These are phyloP conservation scores for Phytophthora sansomeana DNA, from an alignment of 352 stramenopile species.

Conservation along the genomic window DNA sequence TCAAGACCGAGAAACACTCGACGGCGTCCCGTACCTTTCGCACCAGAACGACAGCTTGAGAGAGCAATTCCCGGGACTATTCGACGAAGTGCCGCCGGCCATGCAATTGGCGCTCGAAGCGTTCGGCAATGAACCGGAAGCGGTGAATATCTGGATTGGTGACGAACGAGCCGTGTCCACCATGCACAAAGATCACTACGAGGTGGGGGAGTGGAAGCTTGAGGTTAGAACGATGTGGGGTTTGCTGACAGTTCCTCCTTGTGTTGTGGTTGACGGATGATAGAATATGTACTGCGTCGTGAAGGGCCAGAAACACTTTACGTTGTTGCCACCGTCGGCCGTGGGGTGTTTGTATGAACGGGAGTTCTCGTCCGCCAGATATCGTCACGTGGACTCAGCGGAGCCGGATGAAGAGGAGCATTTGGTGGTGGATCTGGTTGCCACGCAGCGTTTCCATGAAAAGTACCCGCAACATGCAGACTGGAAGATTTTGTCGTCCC, in stretches of 20 bases:
- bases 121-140: conserved; percentile 85
- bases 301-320: conserved; percentile 96
- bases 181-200: conserved; percentile 98
- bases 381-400: conserved; percentile 47
- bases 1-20: conserved; percentile 56
- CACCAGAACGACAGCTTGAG: conserved; percentile 88
- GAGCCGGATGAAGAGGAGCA: conserved; percentile 19
- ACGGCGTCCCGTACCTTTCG: conserved; percentile 86
- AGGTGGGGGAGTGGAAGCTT: conserved; percentile 54
- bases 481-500: conserved; percentile 59
- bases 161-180: conserved; percentile 95
- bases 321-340: conserved; percentile 89
- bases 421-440: conserved; percentile 31
- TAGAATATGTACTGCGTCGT: conserved; percentile 98
- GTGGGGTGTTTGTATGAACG: conserved; percentile 91
- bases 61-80: conserved; percentile 71
- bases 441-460: conserved; percentile 59
- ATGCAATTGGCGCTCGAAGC: conserved; percentile 65
- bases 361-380: conserved; percentile 70
- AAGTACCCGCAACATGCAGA: conserved; percentile 54
- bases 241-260: not conserved
- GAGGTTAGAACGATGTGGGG: not conserved
- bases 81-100: conserved; percentile 68
- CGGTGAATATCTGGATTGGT: conserved; percentile 98
- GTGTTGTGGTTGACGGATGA: not conserved